These are phyloP conservation scores for Calonectria hongkongensis DNA, from an alignment of 2,329 filamentous ascomycete genomes.

Conservation along the genomic window DNA sequence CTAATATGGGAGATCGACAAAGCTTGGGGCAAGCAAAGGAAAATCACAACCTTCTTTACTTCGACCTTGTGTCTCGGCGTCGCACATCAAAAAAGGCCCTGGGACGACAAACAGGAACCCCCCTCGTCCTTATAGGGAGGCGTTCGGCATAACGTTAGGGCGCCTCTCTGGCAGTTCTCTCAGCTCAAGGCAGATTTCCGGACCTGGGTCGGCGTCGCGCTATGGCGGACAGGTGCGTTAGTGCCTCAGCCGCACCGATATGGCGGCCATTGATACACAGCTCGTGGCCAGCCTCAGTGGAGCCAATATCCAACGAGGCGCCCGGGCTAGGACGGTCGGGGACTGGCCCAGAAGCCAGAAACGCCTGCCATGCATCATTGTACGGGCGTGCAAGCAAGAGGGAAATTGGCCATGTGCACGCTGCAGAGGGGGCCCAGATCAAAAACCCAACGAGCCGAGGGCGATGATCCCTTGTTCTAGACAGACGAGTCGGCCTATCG, in stretches of 20 bases:
- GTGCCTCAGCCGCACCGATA: slow-evolving; percentile 52
- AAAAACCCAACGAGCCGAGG: neutral
- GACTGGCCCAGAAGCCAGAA: slow-evolving; percentile 17
- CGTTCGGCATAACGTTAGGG: neutral
- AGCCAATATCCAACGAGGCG: slow-evolving; percentile 32
- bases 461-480: neutral
- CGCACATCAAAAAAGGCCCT: neutral
- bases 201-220: slow-evolving; percentile 27
- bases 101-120: neutral
- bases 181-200: slow-evolving; percentile 53
- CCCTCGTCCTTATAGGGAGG: slow-evolving; percentile 3
- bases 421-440: neutral
- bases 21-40: slow-evolving; percentile 15
- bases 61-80: slow-evolving; percentile 10
- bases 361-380: neutral
- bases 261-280: slow-evolving; percentile 39
- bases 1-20: slow-evolving; percentile 18
- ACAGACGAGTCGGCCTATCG: neutral
- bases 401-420: slow-evolving; percentile 19
- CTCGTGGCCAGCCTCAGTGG: slow-evolving; percentile 43
- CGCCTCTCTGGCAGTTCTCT: slow-evolving; percentile 5
- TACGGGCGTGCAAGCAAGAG: neutral
- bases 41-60: slow-evolving; percentile 9
- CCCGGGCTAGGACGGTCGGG: slow-evolving; percentile 24
- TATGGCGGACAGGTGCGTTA: slow-evolving; percentile 49